phyloP scores from a whole-genome alignment of 2,329 filamentous ascomycete genomes.

The Ploettnerulaceae sp. region DNA sequence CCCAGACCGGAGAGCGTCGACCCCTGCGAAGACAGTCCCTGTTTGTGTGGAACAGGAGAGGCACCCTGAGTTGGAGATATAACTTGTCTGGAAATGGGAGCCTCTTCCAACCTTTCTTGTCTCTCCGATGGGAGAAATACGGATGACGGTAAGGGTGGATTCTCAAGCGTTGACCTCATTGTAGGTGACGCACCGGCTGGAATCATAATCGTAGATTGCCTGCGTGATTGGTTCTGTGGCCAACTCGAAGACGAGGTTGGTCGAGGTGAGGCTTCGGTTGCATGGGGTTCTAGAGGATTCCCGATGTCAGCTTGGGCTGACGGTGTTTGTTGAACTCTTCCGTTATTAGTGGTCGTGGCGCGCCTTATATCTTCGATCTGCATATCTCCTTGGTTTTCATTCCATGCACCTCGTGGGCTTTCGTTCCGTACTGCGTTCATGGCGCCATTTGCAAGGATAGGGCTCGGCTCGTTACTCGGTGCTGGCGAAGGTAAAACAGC shows the following conservation, averaged over 20 bases:
- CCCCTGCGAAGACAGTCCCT: not conserved
- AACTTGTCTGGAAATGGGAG: not conserved
- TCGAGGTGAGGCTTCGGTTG: not conserved
- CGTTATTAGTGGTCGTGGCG: not conserved
- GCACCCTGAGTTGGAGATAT: not conserved
- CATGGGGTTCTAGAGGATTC: not conserved
- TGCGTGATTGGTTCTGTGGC: not conserved
- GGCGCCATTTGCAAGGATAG: conserved; percentile 35
- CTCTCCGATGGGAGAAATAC: conserved; percentile 10
- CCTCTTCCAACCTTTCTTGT: not conserved
- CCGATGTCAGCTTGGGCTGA: conserved; percentile 4
- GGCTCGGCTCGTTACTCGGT: conserved; percentile 56
- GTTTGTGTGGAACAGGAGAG: not conserved
- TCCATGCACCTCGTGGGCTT: conserved; percentile 3
- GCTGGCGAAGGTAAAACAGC: conserved; percentile 45
- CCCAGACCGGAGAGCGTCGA: conserved; percentile 1
- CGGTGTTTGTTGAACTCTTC: not conserved
- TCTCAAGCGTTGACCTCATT: conserved; percentile 2
- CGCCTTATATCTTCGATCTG: conserved; percentile 4
- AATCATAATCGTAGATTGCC: conserved; percentile 1
- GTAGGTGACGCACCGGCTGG: not conserved
- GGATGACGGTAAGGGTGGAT: conserved; percentile 9
- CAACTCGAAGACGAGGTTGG: conserved; percentile 1
- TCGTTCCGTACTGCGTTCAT: conserved; percentile 28
- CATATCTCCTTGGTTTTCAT: conserved; percentile 6